Evolutionary conservation across 805 yeast species (phyloP), one percentile per base, ranked within the genome.

Genomic region (Debaryomyces castellii): DNA sequence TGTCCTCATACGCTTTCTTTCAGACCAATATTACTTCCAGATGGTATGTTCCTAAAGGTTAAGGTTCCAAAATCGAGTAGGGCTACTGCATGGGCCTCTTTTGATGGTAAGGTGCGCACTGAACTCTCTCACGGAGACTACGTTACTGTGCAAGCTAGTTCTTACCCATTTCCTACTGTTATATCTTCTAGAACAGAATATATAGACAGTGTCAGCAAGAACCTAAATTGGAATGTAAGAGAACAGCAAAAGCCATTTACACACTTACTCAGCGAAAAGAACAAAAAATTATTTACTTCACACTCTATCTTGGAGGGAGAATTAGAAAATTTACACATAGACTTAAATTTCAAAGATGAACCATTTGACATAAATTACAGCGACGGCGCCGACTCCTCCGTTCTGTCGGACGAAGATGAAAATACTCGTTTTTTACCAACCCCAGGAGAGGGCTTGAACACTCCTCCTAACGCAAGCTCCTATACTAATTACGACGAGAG

Each of bases 1-100:
- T 92, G 98, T 62, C 97, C 98, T 1, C 98, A 92, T 60, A 89
- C 97, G 0, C 74, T 92, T 39, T 87, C 96, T 6, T 92, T 92
- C 69, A 76, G 98, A 53, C 98, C 98, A 2, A 86, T 92, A 44
- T 74, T 92, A 46, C 72, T 92, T 23, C 98, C 98, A 0, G 98
- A 92, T 63, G 87, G 94, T n/a, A 89, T 91, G 91, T 74, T 78
- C 21, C 68, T 92, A 47, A 85, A 81, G 55, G 86, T 92, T 4
- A 86, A 85, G 56, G 95, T 90, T 3, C 96, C 98, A 0, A 44
- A 60, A 2, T 69, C 82, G 44, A 85, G 96, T 36, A 71, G 99
- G 43, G 82, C 94, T 4, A 88, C 96, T 0, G 97, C 98, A 0
- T 94, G 96, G 96, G 95, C 96, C 1, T 85, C 97, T 1, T 94